These are phyloP conservation scores for Osmozyma mogii DNA, from an alignment of 805 yeast genomes.

Conservation along the genomic window DNA sequence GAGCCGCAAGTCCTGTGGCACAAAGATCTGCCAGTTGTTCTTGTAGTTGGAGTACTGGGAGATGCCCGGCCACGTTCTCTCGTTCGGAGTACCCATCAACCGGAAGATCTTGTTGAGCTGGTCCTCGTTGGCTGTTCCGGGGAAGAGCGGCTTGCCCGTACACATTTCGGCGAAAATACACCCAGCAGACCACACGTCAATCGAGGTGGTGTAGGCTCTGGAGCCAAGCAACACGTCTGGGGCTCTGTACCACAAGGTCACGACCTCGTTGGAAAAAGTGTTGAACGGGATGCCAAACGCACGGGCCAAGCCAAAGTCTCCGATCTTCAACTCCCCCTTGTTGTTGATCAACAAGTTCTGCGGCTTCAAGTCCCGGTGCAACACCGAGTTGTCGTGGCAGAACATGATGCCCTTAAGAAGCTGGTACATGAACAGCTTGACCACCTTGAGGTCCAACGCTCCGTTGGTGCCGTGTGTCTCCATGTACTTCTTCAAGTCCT, in stretches of 20 bases:
- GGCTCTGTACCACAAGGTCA: conserved; percentile 95
- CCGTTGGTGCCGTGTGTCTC: conserved; percentile 73
- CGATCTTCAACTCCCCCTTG: conserved; percentile 88
- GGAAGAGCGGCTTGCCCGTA: conserved; percentile 94
- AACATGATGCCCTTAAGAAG: conserved; percentile 81
- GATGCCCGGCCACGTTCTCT: conserved; percentile 96
- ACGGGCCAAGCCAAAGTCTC: conserved; percentile 94
- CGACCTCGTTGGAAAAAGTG: conserved; percentile 96
- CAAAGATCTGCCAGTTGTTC: conserved; percentile 74
- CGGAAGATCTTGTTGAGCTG: conserved; percentile 88
- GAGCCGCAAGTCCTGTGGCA: conserved; percentile 76
- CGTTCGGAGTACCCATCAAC: conserved; percentile 94
- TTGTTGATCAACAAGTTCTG: conserved; percentile 83
- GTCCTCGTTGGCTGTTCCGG: conserved; percentile 95
- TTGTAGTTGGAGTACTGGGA: conserved; percentile 82
- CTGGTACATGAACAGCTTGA: conserved; percentile 92
- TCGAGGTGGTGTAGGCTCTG: conserved; percentile 91
- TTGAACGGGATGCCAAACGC: conserved; percentile 98
- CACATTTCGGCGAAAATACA: conserved; percentile 98
- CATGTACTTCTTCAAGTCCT: conserved; percentile 92
- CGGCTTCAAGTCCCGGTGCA: conserved; percentile 86
- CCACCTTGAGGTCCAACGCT: conserved; percentile 63
- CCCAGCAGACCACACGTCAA: conserved; percentile 98
- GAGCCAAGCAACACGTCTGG: conserved; percentile 96
- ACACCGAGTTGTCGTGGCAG: conserved; percentile 78